These are phyloP conservation scores for Pelargonium cotyledonis DNA, from an alignment of 441 rosid genomes.

Conservation along the genomic window DNA sequence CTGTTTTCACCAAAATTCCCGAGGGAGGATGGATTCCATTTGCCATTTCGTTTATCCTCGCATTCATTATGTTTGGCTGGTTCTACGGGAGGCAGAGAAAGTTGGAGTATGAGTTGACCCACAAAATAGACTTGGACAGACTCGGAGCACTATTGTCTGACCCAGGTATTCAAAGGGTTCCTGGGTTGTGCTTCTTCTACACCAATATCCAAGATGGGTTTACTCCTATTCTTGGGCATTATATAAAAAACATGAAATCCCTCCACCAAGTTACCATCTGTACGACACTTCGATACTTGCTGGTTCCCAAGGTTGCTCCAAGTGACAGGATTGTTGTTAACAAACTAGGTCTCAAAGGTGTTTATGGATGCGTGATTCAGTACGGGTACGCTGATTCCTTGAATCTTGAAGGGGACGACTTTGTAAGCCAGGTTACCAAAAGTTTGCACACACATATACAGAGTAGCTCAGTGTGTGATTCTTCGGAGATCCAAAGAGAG, in stretches of 20 bases:
- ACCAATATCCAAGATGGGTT: constrained; percentile 55
- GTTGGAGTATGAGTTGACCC: constrained; percentile 49
- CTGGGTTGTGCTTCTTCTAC: constrained; percentile 64
- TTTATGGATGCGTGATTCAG: constrained; percentile 49
- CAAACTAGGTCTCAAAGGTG: constrained; percentile 35
- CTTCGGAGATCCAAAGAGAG: constrained; percentile 28
- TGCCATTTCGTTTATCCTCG: constrained; percentile 53
- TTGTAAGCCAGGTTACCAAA: constrained; percentile 40
- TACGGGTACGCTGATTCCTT: constrained; percentile 55
- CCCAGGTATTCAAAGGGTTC: constrained; percentile 49
- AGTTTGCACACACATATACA: constrained; percentile 31
- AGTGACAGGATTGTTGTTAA: constrained; percentile 37
- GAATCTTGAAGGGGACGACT: constrained; percentile 45
- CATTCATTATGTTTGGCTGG: constrained; percentile 63
- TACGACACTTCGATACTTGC: constrained; percentile 40
- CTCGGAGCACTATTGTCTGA: constrained; percentile 35
- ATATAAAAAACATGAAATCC: constrained; percentile 52
- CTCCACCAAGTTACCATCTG: constrained; percentile 55
- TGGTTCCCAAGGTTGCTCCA: constrained; percentile 52
- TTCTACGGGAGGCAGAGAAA: constrained; percentile 63
- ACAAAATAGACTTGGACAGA: constrained; percentile 39
- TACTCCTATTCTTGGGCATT: constrained; percentile 58
- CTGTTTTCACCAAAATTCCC: constrained; percentile 49
- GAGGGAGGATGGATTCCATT: constrained; percentile 73
- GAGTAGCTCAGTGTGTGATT: constrained; percentile 16